Evolutionary conservation across 2,329 filamentous ascomycete species (phyloP).

Genomic region (Pyrenophora graminea): DNA sequence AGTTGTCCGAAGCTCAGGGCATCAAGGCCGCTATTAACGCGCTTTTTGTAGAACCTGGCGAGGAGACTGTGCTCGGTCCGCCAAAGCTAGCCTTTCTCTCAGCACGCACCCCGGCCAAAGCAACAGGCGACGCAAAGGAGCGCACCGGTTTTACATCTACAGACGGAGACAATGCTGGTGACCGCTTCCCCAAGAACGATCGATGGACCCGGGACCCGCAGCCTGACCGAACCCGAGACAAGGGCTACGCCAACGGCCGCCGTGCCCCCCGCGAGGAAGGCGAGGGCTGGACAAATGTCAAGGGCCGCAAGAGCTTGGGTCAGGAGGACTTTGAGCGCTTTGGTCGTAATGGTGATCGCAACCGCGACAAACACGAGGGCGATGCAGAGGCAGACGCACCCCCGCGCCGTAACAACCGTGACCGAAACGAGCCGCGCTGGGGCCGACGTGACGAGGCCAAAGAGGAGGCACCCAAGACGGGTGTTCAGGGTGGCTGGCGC

Average conservation of each 20-base stretch:
- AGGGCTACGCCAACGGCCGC: constrained; percentile 46
- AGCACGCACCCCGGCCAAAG: constrained; percentile 56
- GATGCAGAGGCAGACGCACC: constrained; percentile 51
- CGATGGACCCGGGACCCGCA: constrained; percentile 52
- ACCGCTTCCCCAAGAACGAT: constrained; percentile 43
- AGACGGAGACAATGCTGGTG: constrained; percentile 47
- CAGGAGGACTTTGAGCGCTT: constrained; percentile 73
- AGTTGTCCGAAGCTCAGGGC: constrained; percentile 55
- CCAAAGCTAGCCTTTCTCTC: constrained; percentile 84
- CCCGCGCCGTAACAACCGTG: constrained; percentile 65
- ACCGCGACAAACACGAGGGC: constrained; percentile 55
- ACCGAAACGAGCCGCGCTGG: constrained; percentile 74
- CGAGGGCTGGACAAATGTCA: constrained; percentile 76
- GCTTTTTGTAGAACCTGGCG: constrained; percentile 59
- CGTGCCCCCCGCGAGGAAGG: constrained; percentile 57
- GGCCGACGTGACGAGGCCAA: constrained; percentile 62
- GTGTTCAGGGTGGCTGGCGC: constrained; percentile 63
- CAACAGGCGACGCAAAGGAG: constrained; percentile 44
- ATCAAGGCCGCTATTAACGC: constrained; percentile 37
- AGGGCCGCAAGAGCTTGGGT: constrained; percentile 74
- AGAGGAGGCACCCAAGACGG: constrained; percentile 51
- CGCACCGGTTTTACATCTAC: constrained; percentile 39
- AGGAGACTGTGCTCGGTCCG: constrained; percentile 84
- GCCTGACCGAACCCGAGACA: constrained; percentile 43
- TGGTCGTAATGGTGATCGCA: constrained; percentile 57